Conservation (phyloP, 2,329 filamentous ascomycete species). For the Penicillium sp. region DNA sequence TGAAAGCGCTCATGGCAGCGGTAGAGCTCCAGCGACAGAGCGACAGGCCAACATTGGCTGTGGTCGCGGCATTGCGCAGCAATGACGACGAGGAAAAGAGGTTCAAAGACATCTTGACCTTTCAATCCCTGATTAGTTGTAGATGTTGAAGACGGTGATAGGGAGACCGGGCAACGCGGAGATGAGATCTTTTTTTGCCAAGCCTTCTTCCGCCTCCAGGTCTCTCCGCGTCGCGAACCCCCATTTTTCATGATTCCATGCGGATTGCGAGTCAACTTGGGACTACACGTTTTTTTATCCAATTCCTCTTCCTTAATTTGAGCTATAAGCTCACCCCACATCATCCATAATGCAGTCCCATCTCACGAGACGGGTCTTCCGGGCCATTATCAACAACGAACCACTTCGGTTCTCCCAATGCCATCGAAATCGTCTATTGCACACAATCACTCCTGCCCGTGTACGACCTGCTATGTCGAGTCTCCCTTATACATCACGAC, state of each 20-base stretch:
- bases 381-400: slow-evolving; percentile 46
- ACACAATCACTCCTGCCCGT: slow-evolving; percentile 32
- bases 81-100: slow-evolving; percentile 30
- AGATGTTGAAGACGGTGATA: slow-evolving; percentile 3
- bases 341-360: slow-evolving; percentile 44
- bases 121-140: neutral
- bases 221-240: slow-evolving; percentile 25
- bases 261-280: neutral
- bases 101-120: slow-evolving; percentile 30
- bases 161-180: slow-evolving; percentile 17
- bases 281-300: neutral
- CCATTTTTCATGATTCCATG: slow-evolving; percentile 3
- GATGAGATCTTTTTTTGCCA: slow-evolving; percentile 34
- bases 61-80: slow-evolving; percentile 24
- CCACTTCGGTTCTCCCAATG: slow-evolving; percentile 44
- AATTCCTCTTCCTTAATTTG: neutral
- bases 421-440: slow-evolving; percentile 34
- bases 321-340: neutral
- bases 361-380: slow-evolving; percentile 47
- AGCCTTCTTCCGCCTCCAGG: slow-evolving; percentile 28
- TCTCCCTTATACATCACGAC: slow-evolving; percentile 39
- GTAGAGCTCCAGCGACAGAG: slow-evolving; percentile 39
- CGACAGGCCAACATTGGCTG: slow-evolving; percentile 23
- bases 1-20: slow-evolving; percentile 28
- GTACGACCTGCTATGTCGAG: slow-evolving; percentile 29